Evolutionary conservation across 2,329 filamentous ascomycete genomes (phyloP).

Genomic region (Xylaria multiplex): DNA sequence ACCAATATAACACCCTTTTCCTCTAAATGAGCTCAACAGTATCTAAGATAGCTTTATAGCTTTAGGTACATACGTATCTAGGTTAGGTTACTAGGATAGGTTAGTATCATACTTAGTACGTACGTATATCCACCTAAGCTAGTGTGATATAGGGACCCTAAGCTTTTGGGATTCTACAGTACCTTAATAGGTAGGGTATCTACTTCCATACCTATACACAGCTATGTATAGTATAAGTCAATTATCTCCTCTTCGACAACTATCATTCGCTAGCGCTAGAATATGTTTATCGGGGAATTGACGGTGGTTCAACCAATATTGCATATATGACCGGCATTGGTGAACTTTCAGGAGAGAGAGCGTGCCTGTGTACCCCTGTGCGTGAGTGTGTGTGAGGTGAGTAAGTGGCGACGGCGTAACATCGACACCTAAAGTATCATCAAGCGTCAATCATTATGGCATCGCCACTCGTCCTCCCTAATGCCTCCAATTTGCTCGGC

Average conservation of each 20-base stretch:
- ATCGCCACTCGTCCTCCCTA: slow-evolving; percentile 60
- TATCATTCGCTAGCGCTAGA: background rate
- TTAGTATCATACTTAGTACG: too few relatives aligned
- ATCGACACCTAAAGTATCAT: background rate
- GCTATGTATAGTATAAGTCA: background rate
- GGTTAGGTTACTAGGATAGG: too few relatives aligned
- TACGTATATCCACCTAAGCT: too few relatives aligned
- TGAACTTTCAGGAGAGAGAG: background rate
- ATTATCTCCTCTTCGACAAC: background rate
- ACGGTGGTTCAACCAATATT: background rate
- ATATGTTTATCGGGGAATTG: background rate
- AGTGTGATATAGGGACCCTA: too few relatives aligned
- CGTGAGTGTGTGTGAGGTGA: background rate
- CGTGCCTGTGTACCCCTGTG: background rate
- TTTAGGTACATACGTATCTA: too few relatives aligned
- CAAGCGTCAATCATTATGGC: slow-evolving; percentile 52
- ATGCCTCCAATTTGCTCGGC: slow-evolving; percentile 69
- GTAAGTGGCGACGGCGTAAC: background rate
- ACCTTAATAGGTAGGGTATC: too few relatives aligned
- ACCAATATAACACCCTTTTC: too few relatives aligned
- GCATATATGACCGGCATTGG: background rate
- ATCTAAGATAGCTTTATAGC: too few relatives aligned
- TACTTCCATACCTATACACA: too few relatives aligned
- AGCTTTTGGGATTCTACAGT: too few relatives aligned
- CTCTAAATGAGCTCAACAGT: too few relatives aligned